Conservation (phyloP, 2,329 filamentous ascomycete species). For the Shiraia bambusicola region DNA sequence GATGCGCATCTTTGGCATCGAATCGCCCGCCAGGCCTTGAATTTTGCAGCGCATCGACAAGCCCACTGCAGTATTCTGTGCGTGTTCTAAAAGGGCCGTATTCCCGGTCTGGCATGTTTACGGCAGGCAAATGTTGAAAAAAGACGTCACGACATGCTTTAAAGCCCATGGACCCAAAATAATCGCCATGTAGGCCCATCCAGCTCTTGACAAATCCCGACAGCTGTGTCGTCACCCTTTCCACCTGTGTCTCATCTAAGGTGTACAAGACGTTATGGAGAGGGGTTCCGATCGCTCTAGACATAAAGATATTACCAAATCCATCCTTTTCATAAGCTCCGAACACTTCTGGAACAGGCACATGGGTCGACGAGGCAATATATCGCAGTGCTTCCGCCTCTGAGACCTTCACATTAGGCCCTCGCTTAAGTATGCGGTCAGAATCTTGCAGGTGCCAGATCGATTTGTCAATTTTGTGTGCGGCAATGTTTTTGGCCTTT, state of each 20-base stretch:
- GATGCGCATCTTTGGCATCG: slow-evolving; percentile 3
- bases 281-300: slow-evolving; percentile 9
- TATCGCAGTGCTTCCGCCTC: slow-evolving; percentile 19
- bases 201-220: slow-evolving; percentile 9
- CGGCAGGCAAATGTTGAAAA: slow-evolving; percentile 11
- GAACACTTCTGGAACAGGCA: slow-evolving; percentile 19
- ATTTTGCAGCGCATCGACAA: slow-evolving; percentile 13
- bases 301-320: slow-evolving; percentile 17
- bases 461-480: slow-evolving; percentile 9
- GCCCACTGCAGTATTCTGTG: slow-evolving; percentile 13
- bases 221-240: slow-evolving; percentile 9
- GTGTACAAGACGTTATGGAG: slow-evolving; percentile 8
- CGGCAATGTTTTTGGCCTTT: slow-evolving; percentile 8
- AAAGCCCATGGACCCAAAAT: slow-evolving; percentile 14
- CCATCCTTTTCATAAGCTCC: slow-evolving; percentile 15
- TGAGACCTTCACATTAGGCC: slow-evolving; percentile 6
- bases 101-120: slow-evolving; percentile 1
- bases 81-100: slow-evolving; percentile 15
- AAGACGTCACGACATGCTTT: slow-evolving; percentile 15
- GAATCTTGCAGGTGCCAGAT: slow-evolving; percentile 13
- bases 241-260: slow-evolving; percentile 7
- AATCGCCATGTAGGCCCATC: slow-evolving; percentile 8
- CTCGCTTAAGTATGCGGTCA: slow-evolving; percentile 14
- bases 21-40: slow-evolving; percentile 12
- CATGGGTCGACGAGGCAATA: slow-evolving; percentile 10